phyloP scores from a whole-genome alignment of 805 yeast genomes.

The Ogataea salicorniae region DNA sequence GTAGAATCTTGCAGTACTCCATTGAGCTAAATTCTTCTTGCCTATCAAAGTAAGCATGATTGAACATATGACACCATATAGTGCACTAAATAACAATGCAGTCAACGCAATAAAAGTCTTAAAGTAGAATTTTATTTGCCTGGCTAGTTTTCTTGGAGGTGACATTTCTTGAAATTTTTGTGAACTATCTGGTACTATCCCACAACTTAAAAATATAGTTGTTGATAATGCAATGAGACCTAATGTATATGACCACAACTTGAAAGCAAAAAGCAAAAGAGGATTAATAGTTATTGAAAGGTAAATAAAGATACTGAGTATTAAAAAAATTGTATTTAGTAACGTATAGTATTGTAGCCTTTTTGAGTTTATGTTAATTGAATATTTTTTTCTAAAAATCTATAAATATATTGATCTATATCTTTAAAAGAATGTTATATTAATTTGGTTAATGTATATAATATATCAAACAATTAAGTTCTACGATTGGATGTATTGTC shows the following conservation, averaged over 20 bases:
- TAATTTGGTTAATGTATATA: too few relatives aligned
- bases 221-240: slow-evolving; percentile 5
- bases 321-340: too few relatives aligned
- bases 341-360: too few relatives aligned
- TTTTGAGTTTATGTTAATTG: too few relatives aligned
- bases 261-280: slow-evolving; percentile 3
- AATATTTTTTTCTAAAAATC: too few relatives aligned
- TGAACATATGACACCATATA: slow-evolving; percentile 78
- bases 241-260: slow-evolving; percentile 6
- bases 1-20: slow-evolving; percentile 83
- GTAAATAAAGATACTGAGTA: neutral
- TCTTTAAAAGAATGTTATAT: too few relatives aligned
- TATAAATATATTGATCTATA: too few relatives aligned
- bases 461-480: too few relatives aligned
- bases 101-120: slow-evolving; percentile 52
- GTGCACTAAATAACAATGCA: slow-evolving; percentile 53
- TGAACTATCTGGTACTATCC: slow-evolving; percentile 12
- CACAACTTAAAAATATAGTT: slow-evolving; percentile 11
- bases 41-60: slow-evolving; percentile 60
- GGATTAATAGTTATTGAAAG: neutral
- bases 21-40: slow-evolving; percentile 77
- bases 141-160: slow-evolving; percentile 15
- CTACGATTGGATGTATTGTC: too few relatives aligned
- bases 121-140: slow-evolving; percentile 44
- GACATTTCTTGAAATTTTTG: slow-evolving; percentile 9